Base-by-base conservation (phyloP, 352 stramenopile genomes). In the Phytophthora pluvialis region DNA sequence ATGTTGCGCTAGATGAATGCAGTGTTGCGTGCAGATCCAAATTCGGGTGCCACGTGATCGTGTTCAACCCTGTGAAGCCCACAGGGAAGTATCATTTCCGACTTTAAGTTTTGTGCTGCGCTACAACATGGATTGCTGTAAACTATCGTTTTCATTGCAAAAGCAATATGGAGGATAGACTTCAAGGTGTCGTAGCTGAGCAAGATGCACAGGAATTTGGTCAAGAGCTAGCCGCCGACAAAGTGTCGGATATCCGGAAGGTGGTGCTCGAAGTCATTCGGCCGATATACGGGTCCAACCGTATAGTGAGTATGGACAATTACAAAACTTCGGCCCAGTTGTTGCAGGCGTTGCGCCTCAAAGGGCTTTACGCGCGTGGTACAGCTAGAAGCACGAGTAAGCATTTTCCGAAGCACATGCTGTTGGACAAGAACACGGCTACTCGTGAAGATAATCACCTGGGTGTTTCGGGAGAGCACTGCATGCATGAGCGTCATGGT, bases 261-360 rank as follows among this genome's bases (percentile, higher is more conserved):
- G 21, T 63, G 25, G 71, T 75, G 8, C 40, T 75, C 3, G 66
- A 79, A 32, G 52, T 79, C 0, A 48, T 28, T 26, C 25, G 35
- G 16, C 54, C 62, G 5, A 51, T 74, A 16, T 55, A 65, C 39
- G 29, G 40, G 4, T 63, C 62, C 0, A 65, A 65, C n/a, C 49
- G 67, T 3, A 55, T 80, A 3, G 28, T 80, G 11, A 72, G 70
- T 31, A 69, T 46, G 10, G 67, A 76, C 48, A 72, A 76, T 51
- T 80, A 65, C 45, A 76, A 79, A 38, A 76, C 59, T 1, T 74
- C 58, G 1, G 49, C 71, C 13, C 58, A 70, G 18, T 43, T 76
- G 13, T 38, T 74, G 3, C 31, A 65, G 6, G 47, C 32, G 9
- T 26, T 79, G 11, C 53, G 54, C n/a, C 15, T 70, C 1, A 64